Conservation (phyloP, 148 eudicot species). For the Silene conica region DNA sequence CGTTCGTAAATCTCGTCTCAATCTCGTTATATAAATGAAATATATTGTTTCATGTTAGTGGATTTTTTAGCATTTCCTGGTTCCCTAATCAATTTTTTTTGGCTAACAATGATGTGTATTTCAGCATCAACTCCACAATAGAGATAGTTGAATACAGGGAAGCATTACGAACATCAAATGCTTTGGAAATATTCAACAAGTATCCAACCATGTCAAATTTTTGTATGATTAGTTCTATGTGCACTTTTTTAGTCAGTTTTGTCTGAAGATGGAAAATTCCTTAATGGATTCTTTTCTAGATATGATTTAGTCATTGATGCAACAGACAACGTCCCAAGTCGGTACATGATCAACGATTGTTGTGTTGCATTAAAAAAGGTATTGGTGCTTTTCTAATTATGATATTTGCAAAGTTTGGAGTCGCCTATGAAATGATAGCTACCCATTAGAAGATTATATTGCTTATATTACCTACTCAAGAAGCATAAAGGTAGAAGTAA, state of each 20-base stretch:
- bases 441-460: too few relatives aligned
- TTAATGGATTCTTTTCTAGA: conserved; percentile 42
- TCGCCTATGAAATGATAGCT: neutral
- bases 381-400: neutral
- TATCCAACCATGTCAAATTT: conserved; percentile 33
- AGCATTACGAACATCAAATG: conserved; percentile 86
- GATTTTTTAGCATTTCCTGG: neutral
- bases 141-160: conserved; percentile 77
- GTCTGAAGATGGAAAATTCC: conserved; percentile 23
- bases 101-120: conserved; percentile 18
- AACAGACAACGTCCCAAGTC: conserved; percentile 93
- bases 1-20: conserved; percentile 46
- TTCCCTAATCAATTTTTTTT: too few relatives aligned
- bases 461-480: too few relatives aligned
- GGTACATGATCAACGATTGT: conserved; percentile 96
- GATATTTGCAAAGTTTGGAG: neutral
- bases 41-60: neutral
- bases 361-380: conserved; percentile 94
- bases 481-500: too few relatives aligned
- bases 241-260: neutral
- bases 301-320: conserved; percentile 90
- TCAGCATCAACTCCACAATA: conserved; percentile 76
- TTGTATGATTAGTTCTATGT: neutral
- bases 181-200: conserved; percentile 91
- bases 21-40: neutral